Conservation (phyloP, 768 basidiomycete genomes). For the Macrolepiota albuminosa region DNA sequence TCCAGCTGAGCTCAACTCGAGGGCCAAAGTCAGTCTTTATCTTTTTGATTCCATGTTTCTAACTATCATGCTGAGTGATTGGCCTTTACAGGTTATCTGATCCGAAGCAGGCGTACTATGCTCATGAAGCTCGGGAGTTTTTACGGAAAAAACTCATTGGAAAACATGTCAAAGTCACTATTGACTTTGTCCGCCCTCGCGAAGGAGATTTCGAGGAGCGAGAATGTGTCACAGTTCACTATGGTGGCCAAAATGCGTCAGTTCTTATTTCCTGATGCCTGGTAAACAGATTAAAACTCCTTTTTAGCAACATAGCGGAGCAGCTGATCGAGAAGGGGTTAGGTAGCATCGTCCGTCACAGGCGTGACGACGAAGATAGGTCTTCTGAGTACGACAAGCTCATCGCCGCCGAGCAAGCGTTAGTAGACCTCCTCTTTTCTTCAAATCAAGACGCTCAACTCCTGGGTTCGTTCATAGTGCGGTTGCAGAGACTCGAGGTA, state of each 20-base stretch:
- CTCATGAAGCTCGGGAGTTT: conserved; percentile 91
- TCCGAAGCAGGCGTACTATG: conserved; percentile 81
- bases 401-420: conserved; percentile 92
- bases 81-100: conserved; percentile 61
- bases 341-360: conserved; percentile 86
- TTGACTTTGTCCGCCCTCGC: conserved; percentile 88
- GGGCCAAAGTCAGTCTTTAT: conserved; percentile 60
- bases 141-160: conserved; percentile 90
- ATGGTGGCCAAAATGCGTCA: conserved; percentile 76
- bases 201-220: conserved; percentile 95
- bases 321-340: conserved; percentile 92
- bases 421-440: conserved; percentile 24
- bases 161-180: conserved; percentile 72
- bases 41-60: background rate
- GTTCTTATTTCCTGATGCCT: conserved; percentile 21
- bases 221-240: conserved; percentile 86
- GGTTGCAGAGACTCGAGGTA: conserved; percentile 67
- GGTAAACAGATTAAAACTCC: background rate
- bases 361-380: conserved; percentile 91
- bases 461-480: conserved; percentile 47
- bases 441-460: background rate
- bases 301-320: conserved; percentile 82
- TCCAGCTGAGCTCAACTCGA: conserved; percentile 86
- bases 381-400: conserved; percentile 96
- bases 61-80: background rate